Percentiles rank a stretch among this genome's conserved stretches.
These are phyloP conservation scores for Pseudogymnoascus sp. DNA, from an alignment of 2,329 filamentous ascomycete genomes.

Conservation along the genomic window DNA sequence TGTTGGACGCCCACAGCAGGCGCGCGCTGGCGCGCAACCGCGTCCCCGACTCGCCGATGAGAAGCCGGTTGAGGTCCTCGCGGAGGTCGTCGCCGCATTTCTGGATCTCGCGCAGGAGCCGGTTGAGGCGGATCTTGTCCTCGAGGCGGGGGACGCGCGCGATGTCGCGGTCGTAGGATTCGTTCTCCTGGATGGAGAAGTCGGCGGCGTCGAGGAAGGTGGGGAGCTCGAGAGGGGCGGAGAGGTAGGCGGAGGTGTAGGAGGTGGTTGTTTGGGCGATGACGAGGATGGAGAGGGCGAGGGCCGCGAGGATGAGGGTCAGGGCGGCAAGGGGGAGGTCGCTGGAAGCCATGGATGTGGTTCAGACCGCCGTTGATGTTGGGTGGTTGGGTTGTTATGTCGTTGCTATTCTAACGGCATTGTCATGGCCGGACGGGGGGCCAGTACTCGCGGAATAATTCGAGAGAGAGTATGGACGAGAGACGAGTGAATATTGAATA, in stretches of 20 bases:
- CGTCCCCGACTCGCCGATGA: constrained; percentile 42
- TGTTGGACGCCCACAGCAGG: constrained; percentile 53
- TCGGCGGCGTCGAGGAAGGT: constrained; percentile 56
- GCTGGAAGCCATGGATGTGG: constrained; percentile 43
- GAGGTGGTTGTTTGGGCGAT: constrained; percentile 46
- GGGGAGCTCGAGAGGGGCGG: constrained; percentile 51
- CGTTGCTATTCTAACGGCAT: constrained; percentile 4
- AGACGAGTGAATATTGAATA: background rate
- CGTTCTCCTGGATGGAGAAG: constrained; percentile 55
- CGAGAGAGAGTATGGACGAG: background rate
- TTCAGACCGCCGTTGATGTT: constrained; percentile 2
- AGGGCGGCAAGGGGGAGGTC: constrained; percentile 34
- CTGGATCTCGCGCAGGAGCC: constrained; percentile 57
- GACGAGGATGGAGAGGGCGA: constrained; percentile 50
- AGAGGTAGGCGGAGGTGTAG: constrained; percentile 51
- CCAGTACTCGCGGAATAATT: constrained; percentile 5
- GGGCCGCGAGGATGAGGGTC: constrained; percentile 52
- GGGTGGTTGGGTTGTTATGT: background rate
- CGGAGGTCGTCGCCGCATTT: constrained; percentile 54
- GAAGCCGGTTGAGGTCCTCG: constrained; percentile 50
- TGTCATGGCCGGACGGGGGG: constrained; percentile 2
- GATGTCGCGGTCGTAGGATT: constrained; percentile 57
- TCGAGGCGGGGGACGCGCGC: constrained; percentile 52
- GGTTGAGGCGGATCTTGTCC: constrained; percentile 54
- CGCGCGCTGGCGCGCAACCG: constrained; percentile 44